These are phyloP conservation scores for Zasmidium citrigriseum DNA, from an alignment of 2,329 filamentous ascomycete genomes.

Conservation along the genomic window DNA sequence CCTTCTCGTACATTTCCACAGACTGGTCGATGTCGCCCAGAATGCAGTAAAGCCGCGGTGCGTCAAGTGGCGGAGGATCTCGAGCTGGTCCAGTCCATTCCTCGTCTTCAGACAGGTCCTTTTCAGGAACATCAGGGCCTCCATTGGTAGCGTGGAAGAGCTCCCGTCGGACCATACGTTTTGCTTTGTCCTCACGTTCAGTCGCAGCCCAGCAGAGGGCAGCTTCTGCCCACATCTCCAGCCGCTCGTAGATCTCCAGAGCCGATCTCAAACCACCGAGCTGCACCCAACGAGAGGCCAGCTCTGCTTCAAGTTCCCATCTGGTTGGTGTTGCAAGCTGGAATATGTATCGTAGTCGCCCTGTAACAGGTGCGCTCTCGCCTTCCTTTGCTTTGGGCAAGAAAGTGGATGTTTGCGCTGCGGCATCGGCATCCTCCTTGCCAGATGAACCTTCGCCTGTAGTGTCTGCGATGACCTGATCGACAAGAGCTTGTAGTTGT, in stretches of 20 bases:
- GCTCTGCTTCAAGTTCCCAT: slow-evolving; percentile 92
- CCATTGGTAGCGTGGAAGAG: slow-evolving; percentile 68
- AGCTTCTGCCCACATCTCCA: slow-evolving; percentile 93
- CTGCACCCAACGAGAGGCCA: slow-evolving; percentile 88
- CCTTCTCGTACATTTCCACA: slow-evolving; percentile 73
- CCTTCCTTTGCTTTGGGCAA: slow-evolving; percentile 72
- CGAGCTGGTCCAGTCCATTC: slow-evolving; percentile 68
- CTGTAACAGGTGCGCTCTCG: slow-evolving; percentile 75
- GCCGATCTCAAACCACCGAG: slow-evolving; percentile 87
- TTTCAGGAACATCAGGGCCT: slow-evolving; percentile 38
- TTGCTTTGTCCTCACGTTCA: slow-evolving; percentile 80
- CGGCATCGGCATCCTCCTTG: slow-evolving; percentile 29
- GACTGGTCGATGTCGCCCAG: slow-evolving; percentile 84
- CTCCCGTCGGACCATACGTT: slow-evolving; percentile 72
- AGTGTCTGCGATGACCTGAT: slow-evolving; percentile 91
- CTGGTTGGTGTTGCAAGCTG: slow-evolving; percentile 79
- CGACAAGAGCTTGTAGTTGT: slow-evolving; percentile 91
- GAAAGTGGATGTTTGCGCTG: slow-evolving; percentile 68
- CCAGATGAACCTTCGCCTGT: slow-evolving; percentile 14
- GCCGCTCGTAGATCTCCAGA: slow-evolving; percentile 90
- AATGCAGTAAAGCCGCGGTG: slow-evolving; percentile 88
- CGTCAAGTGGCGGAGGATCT: slow-evolving; percentile 73
- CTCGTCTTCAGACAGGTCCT: slow-evolving; percentile 40
- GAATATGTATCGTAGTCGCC: slow-evolving; percentile 82
- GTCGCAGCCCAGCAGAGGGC: slow-evolving; percentile 83